These are phyloP conservation scores for Prototheca cutis DNA, from an alignment of 163 green algal species.

Conservation along the genomic window DNA sequence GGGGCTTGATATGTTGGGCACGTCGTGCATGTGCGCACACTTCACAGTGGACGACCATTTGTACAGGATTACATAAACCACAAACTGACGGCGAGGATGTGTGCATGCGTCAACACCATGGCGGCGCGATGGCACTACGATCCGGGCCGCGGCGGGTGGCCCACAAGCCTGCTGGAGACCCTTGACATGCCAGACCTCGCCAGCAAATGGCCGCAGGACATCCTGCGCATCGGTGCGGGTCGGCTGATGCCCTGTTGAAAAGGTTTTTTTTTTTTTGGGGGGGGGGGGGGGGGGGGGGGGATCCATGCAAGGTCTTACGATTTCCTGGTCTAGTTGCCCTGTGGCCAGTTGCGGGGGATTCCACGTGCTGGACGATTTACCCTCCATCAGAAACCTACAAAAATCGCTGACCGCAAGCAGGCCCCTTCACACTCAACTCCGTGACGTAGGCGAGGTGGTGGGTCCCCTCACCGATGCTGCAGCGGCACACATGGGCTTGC, in stretches of 20 bases:
- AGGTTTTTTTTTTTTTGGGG: too few species aligned
- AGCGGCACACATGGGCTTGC: slow-evolving; percentile 48
- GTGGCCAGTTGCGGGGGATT: too few species aligned
- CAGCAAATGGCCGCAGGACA: slow-evolving; percentile 48
- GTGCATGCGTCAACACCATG: slow-evolving; percentile 52
- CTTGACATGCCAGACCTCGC: slow-evolving; percentile 46
- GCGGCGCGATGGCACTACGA: slow-evolving; percentile 62
- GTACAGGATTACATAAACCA: slow-evolving; percentile 64
- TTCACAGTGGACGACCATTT: too few species aligned
- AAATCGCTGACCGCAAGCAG: too few species aligned
- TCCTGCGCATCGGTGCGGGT: slow-evolving; percentile 36
- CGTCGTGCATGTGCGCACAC: too few species aligned
- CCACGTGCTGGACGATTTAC: too few species aligned
- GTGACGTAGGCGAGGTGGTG: slow-evolving; percentile 26
- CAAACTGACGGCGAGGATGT: slow-evolving; percentile 53
- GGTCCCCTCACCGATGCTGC: slow-evolving; percentile 45
- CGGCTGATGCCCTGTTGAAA: too few species aligned
- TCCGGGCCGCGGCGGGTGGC: slow-evolving; percentile 26
- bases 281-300: too few species aligned
- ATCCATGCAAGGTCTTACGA: too few species aligned
- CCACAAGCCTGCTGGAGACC: slow-evolving; percentile 36
- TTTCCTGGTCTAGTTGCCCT: too few species aligned
- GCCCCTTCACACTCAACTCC: background rate
- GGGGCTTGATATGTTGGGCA: too few species aligned
- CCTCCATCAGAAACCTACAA: too few species aligned